phyloP scores from a whole-genome alignment of 306 rosid species.

The Biancaea sappan region DNA sequence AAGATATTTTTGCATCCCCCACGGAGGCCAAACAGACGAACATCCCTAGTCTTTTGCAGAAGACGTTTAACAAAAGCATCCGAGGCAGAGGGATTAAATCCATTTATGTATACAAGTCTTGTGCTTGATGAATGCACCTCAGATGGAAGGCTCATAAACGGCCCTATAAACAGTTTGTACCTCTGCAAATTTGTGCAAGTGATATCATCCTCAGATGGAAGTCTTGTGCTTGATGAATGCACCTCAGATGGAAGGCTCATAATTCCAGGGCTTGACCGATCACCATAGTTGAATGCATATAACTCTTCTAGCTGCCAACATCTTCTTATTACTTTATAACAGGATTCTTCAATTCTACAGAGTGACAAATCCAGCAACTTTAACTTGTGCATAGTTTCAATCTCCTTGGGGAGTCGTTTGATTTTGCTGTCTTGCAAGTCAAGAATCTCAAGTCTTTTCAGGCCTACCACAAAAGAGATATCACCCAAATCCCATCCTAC shows the following conservation, averaged over 20 bases:
- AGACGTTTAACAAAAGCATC: background rate
- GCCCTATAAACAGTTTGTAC: conserved; percentile 5
- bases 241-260: background rate
- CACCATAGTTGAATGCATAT: background rate
- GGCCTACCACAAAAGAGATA: conserved; percentile 5
- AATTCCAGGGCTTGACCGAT: background rate
- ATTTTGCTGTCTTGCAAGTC: background rate
- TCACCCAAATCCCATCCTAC: conserved; percentile 1
- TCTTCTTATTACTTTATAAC: conserved; percentile 3
- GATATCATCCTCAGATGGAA: conserved; percentile 2
- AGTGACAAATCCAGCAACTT: conserved; percentile 11
- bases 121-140: background rate
- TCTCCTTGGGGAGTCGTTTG: conserved; percentile 1
- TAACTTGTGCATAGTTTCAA: background rate
- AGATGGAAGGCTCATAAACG: background rate
- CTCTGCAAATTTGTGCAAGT: background rate
- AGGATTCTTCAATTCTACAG: background rate
- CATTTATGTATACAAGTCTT: background rate
- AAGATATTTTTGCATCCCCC: conserved; percentile 19
- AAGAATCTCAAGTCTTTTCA: conserved; percentile 4
- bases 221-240: background rate
- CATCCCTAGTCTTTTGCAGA: background rate
- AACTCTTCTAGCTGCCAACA: conserved; percentile 27
- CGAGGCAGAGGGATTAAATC: background rate
- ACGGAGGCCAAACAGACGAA: background rate